Conservation (phyloP, 2,329 filamentous ascomycete species). For the Escovopsis sp. region DNA sequence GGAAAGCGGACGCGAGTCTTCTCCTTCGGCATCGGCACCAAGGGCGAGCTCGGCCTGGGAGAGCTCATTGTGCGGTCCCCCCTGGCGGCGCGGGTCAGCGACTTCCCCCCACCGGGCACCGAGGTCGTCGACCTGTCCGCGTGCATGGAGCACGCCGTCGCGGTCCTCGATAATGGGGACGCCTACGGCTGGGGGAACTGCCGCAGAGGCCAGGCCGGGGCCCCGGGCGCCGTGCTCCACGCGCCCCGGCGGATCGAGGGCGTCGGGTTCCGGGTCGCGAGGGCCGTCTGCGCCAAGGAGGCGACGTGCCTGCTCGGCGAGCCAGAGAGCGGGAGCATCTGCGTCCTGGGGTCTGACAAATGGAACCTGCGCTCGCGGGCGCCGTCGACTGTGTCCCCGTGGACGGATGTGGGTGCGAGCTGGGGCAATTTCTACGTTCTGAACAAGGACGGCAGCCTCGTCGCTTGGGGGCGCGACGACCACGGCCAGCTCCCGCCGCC, state of each 20-base stretch:
- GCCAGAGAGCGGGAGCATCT: constrained; percentile 40
- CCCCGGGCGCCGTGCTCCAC: constrained; percentile 36
- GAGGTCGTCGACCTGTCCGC: constrained; percentile 52
- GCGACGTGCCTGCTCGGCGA: constrained; percentile 61
- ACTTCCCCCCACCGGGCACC: constrained; percentile 48
- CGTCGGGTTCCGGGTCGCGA: constrained; percentile 45
- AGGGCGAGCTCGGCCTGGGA: constrained; percentile 59
- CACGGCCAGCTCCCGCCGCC: constrained; percentile 64
- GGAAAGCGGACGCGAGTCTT: constrained; percentile 37
- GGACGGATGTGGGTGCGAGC: constrained; percentile 58
- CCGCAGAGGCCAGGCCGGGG: constrained; percentile 70
- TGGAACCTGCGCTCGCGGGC: constrained; percentile 47
- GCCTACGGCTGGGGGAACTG: constrained; percentile 83
- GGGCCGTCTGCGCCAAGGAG: constrained; percentile 67
- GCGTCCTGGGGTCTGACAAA: constrained; percentile 61
- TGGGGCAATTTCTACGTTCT: constrained; percentile 75
- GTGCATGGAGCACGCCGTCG: constrained; percentile 65
- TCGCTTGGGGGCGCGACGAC: constrained; percentile 73
- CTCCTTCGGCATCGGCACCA: constrained; percentile 49
- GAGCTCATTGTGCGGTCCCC: constrained; percentile 33
- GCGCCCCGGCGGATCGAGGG: constrained; percentile 45
- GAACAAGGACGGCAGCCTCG: constrained; percentile 40
- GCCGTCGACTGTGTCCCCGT: constrained; percentile 37
- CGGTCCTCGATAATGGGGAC: constrained; percentile 57
- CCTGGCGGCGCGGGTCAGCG: constrained; percentile 32